These are phyloP conservation scores for Talaromyces sp. DNA, from an alignment of 2,329 filamentous ascomycete genomes.

Conservation along the genomic window DNA sequence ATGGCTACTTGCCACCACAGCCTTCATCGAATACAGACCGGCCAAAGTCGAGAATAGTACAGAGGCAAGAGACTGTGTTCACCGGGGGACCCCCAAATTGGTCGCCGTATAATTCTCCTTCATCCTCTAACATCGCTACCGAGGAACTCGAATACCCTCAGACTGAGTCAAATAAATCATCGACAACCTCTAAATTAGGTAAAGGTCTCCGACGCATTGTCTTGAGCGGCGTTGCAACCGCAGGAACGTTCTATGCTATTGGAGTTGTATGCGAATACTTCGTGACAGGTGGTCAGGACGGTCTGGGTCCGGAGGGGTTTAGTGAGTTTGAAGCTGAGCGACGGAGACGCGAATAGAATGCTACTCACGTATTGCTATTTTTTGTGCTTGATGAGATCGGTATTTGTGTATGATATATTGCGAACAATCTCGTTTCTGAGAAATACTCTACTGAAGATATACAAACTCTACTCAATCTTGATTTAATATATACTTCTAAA, in stretches of 20 bases:
- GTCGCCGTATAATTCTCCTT: slow-evolving; percentile 22
- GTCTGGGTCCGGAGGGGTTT: slow-evolving; percentile 37
- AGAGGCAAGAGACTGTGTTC: slow-evolving; percentile 23
- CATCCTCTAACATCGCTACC: neutral
- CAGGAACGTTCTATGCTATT: slow-evolving; percentile 40
- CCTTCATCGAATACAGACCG: neutral
- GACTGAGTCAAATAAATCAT: neutral
- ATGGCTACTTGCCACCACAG: neutral
- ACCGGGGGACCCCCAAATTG: slow-evolving; percentile 26
- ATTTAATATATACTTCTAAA: neutral
- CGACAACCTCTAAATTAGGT: slow-evolving; percentile 17
- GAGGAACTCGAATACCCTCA: neutral
- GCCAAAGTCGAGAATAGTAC: slow-evolving; percentile 22
- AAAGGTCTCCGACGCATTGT: slow-evolving; percentile 33
- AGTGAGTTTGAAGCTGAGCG: slow-evolving; percentile 39
- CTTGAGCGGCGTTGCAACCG: slow-evolving; percentile 33
- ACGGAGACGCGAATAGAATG: slow-evolving; percentile 20
- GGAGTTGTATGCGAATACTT: slow-evolving; percentile 42
- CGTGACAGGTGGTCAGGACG: slow-evolving; percentile 39
- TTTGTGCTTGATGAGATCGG: neutral
- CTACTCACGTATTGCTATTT: neutral
- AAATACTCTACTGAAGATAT: neutral
- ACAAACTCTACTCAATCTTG: slow-evolving; percentile 6
- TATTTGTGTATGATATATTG: neutral
- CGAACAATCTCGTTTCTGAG: neutral